Conservation (phyloP, 2,329 filamentous ascomycete species). For the Colletotrichum cordylinicola region DNA sequence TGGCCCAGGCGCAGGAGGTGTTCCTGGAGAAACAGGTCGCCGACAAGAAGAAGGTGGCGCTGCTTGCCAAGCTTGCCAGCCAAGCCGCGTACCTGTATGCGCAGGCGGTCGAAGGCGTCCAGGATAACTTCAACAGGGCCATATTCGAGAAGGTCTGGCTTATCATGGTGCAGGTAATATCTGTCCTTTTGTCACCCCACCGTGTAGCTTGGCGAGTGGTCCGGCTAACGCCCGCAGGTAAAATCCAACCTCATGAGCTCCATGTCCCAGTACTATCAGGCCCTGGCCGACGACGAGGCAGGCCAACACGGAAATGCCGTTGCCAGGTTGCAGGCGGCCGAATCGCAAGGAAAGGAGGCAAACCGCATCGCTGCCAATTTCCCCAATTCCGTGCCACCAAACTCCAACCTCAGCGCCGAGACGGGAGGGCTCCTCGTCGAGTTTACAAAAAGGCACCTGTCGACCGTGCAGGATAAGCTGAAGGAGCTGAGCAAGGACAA, state of each 20-base stretch:
- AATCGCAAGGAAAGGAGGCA: constrained; percentile 79
- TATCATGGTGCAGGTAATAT: constrained; percentile 74
- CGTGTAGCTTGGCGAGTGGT: not conserved
- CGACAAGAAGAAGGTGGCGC: constrained; percentile 89
- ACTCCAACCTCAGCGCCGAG: constrained; percentile 84
- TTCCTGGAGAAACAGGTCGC: constrained; percentile 96
- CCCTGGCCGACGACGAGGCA: constrained; percentile 86
- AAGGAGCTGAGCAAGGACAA: constrained; percentile 86
- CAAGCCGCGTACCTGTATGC: constrained; percentile 88
- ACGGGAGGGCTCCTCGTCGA: constrained; percentile 77
- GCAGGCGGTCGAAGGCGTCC: constrained; percentile 87
- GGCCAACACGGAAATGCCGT: constrained; percentile 88
- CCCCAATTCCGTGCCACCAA: constrained; percentile 78
- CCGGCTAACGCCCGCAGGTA: constrained; percentile 46
- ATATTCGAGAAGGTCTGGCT: constrained; percentile 97
- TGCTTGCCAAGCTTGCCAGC: constrained; percentile 91
- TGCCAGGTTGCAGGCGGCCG: constrained; percentile 81
- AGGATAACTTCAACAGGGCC: constrained; percentile 89
- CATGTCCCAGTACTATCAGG: constrained; percentile 92
- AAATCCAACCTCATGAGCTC: constrained; percentile 87
- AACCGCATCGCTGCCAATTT: constrained; percentile 79
- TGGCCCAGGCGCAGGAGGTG: constrained; percentile 96
- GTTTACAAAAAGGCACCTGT: constrained; percentile 81
- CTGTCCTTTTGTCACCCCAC: not conserved
- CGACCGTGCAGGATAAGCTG: constrained; percentile 82